Evolutionary conservation across 106 monocot species (phyloP), one percentile per base, ranked within the genome.

Genomic region (Phalaenopsis equestris): DNA sequence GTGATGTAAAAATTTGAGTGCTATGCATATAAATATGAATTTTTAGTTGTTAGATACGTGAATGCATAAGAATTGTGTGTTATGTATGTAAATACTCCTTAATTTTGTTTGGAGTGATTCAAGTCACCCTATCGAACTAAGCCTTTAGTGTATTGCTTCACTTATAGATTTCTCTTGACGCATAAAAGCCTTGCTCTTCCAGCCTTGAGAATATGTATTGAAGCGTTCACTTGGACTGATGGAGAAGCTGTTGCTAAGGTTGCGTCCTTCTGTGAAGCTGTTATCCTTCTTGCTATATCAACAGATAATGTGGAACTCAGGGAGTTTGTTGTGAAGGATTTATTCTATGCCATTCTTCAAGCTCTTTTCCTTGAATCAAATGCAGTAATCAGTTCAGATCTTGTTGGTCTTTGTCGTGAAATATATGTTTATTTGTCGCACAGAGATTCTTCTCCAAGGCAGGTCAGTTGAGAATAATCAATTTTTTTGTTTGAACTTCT

Each of bases 391-490:
- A 88, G 98, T 84, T 61, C 92, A 56, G 94, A 93, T 43, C 88
- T 98, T 79, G 86, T 98, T 85, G 94, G 89, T 41, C 84, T 98
- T 45, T 98, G 94, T 80, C 94, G 94, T 77, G 92, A 94, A 81
- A 98, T 98, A 77, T 98, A 87, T 87, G 81, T 98, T 9, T 87
- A 88, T 91, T 79, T 94, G 8, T 86, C 88, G 79, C 88, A 87
- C 72, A 86, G 84, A 80, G 88, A 94, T 43, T 85, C 98, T 80
- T 80, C 92, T 81, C 98, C 94, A 77, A 90, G 98, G 88, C 94
- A 98, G 98, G 98, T 94, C 7, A 61, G 41, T 78, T 83, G 12
- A n/a, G 21, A 19, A 47, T 52, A 38, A 77, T 18, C 77, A 67
- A 73, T 75, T 42, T 17, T 76, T 76, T 52, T 10, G 52, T 10